Evolutionary conservation across 371 early-diverging fungal species (phyloP).

Genomic region (Actinomortierella wolfii): DNA sequence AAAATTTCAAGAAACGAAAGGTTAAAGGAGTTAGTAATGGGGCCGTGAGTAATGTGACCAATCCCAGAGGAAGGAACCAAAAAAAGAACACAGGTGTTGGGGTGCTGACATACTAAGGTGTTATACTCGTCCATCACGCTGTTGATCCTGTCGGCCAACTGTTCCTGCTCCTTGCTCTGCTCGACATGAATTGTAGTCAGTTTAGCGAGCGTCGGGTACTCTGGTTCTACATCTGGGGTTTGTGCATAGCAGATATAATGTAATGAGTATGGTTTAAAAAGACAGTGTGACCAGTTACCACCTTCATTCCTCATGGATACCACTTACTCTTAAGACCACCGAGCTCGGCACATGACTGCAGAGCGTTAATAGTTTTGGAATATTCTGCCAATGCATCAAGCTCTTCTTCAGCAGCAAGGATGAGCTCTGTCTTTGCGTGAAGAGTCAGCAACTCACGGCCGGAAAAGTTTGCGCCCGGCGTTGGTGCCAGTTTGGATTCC

Average conservation of each 20-base stretch:
- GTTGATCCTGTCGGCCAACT: conserved; percentile 51
- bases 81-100: not conserved
- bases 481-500: conserved; percentile 53
- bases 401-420: conserved; percentile 60
- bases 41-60: too few species aligned
- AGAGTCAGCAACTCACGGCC: conserved; percentile 58
- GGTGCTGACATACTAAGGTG: conserved; percentile 43
- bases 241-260: too few species aligned
- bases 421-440: conserved; percentile 60
- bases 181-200: conserved; percentile 56
- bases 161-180: conserved; percentile 50
- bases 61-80: too few species aligned
- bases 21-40: too few species aligned
- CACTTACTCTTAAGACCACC: conserved; percentile 49
- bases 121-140: conserved; percentile 60
- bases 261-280: not conserved
- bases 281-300: not conserved
- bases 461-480: conserved; percentile 48
- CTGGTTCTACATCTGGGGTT: conserved; percentile 55
- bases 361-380: conserved; percentile 59
- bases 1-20: too few species aligned
- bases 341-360: conserved; percentile 56
- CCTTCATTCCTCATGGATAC: too few species aligned
- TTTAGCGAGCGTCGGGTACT: conserved; percentile 52
- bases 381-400: conserved; percentile 55